These are phyloP conservation scores for Kuraishia borneana DNA, from an alignment of 805 yeast species.

Conservation along the genomic window DNA sequence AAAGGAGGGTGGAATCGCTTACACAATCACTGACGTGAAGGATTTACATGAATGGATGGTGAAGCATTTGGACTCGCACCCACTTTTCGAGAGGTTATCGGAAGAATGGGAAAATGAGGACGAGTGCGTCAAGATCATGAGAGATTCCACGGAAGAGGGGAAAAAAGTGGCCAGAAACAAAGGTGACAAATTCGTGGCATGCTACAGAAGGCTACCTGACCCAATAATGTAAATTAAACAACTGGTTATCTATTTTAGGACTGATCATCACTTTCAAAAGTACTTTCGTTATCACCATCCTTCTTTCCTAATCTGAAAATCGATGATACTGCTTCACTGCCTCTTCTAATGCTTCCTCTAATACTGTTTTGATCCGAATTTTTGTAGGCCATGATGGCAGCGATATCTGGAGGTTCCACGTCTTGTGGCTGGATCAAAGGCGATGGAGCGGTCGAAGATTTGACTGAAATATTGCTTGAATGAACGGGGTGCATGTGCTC, in stretches of 20 bases:
- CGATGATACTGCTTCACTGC: slow-evolving; percentile 28
- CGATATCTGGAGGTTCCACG: slow-evolving; percentile 24
- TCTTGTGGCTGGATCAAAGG: slow-evolving; percentile 16
- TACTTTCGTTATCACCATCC: slow-evolving; percentile 8
- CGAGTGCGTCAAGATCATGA: slow-evolving; percentile 78
- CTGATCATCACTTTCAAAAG: slow-evolving; percentile 1
- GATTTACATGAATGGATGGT: slow-evolving; percentile 97
- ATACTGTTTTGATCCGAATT: slow-evolving; percentile 21
- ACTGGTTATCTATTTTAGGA: no score
- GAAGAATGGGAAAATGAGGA: slow-evolving; percentile 75
- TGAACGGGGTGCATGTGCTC: not conserved
- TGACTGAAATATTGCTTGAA: slow-evolving; percentile 2
- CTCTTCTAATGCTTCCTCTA: slow-evolving; percentile 27
- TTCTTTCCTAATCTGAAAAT: slow-evolving; percentile 17
- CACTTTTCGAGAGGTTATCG: slow-evolving; percentile 72
- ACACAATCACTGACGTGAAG: slow-evolving; percentile 91
- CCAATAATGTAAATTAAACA: slow-evolving; percentile 24
- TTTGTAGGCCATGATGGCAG: slow-evolving; percentile 21
- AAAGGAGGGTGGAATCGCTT: slow-evolving; percentile 76
- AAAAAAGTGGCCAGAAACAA: slow-evolving; percentile 88
- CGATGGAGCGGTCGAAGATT: slow-evolving; percentile 3
- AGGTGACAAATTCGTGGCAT: slow-evolving; percentile 82
- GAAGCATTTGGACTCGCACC: slow-evolving; percentile 80
- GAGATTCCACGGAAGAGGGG: slow-evolving; percentile 93
- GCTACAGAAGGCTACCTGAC: slow-evolving; percentile 63